Conservation (phyloP, 2,329 filamentous ascomycete species). For the Colletotrichum liriopes region DNA sequence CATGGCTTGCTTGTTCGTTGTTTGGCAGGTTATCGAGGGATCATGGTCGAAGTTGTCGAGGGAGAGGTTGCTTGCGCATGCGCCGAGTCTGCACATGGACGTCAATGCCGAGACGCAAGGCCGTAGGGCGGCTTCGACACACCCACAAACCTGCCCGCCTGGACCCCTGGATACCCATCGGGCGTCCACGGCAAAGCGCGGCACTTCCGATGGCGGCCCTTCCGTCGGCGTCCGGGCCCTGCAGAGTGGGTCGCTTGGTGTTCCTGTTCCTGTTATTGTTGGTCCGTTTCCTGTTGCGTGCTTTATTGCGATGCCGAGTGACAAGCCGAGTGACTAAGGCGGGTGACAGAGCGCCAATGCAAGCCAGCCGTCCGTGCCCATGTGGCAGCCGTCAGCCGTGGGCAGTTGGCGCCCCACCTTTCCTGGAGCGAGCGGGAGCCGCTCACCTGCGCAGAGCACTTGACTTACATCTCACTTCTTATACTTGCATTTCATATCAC, state of each 20-base stretch:
- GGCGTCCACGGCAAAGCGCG: slow-evolving; percentile 25
- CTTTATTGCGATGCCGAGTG: neutral
- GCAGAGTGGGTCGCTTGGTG: slow-evolving; percentile 9
- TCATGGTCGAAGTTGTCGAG: slow-evolving; percentile 21
- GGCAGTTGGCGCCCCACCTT: neutral
- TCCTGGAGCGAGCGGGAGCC: neutral
- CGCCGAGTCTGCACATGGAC: neutral
- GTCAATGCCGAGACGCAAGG: slow-evolving; percentile 21
- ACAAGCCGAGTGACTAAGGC: neutral
- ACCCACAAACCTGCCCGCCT: slow-evolving; percentile 14
- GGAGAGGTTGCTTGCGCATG: neutral
- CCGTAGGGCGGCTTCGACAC: slow-evolving; percentile 16
- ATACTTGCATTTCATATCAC: neutral
- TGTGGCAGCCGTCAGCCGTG: neutral
- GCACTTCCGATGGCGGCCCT: slow-evolving; percentile 34
- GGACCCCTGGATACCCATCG: slow-evolving; percentile 12
- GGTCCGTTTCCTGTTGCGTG: slow-evolving; percentile 19
- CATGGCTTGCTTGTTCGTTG: slow-evolving; percentile 40
- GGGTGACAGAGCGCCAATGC: neutral
- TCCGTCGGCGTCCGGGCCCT: slow-evolving; percentile 29
- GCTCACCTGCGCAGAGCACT: slow-evolving; percentile 2
- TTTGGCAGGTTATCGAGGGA: slow-evolving; percentile 7
- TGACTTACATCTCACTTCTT: slow-evolving; percentile 10
- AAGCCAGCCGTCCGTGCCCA: slow-evolving; percentile 12
- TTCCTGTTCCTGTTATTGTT: slow-evolving; percentile 27